These are phyloP conservation scores for Globisporangium emineosum DNA, from an alignment of 352 stramenopile genomes.

Conservation along the genomic window DNA sequence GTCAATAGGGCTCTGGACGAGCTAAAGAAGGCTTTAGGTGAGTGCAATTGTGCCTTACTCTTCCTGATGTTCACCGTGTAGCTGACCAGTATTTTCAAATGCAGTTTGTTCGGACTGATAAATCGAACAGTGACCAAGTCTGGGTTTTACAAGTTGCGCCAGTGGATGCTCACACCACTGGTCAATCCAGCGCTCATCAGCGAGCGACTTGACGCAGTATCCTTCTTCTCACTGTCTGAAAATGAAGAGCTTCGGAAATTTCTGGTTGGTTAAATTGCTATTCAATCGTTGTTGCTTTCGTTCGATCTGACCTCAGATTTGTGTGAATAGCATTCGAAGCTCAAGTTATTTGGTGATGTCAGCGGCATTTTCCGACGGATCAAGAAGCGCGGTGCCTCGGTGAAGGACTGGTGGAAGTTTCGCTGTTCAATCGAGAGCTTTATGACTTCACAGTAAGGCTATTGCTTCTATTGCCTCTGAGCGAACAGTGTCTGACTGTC, in stretches of 20 bases:
- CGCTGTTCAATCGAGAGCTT: slow-evolving; percentile 58
- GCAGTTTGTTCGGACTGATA: slow-evolving; percentile 73
- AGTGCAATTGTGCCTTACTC: not conserved
- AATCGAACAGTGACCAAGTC: slow-evolving; percentile 77
- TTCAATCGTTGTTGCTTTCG: not conserved
- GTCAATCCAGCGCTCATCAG: slow-evolving; percentile 43
- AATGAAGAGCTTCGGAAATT: slow-evolving; percentile 58
- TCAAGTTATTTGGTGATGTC: slow-evolving; percentile 69
- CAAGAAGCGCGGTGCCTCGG: slow-evolving; percentile 57
- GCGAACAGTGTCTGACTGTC: slow-evolving; percentile 2
- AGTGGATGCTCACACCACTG: slow-evolving; percentile 80
- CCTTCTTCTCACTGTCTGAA: slow-evolving; percentile 49
- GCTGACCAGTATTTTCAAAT: not conserved
- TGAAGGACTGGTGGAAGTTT: slow-evolving; percentile 66
- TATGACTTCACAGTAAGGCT: slow-evolving; percentile 48
- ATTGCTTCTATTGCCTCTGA: not conserved
- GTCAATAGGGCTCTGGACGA: slow-evolving; percentile 47
- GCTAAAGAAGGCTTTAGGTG: slow-evolving; percentile 87
- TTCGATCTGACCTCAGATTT: slow-evolving; percentile 11
- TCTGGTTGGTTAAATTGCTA: slow-evolving; percentile 30
- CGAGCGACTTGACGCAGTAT: slow-evolving; percentile 49
- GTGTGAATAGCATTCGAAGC: slow-evolving; percentile 37
- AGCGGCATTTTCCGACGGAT: slow-evolving; percentile 59
- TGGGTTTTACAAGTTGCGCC: slow-evolving; percentile 50
- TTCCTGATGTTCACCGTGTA: not conserved